phyloP scores from a whole-genome alignment of 768 basidiomycete genomes.

The Rubroboletus pulcherrimus region DNA sequence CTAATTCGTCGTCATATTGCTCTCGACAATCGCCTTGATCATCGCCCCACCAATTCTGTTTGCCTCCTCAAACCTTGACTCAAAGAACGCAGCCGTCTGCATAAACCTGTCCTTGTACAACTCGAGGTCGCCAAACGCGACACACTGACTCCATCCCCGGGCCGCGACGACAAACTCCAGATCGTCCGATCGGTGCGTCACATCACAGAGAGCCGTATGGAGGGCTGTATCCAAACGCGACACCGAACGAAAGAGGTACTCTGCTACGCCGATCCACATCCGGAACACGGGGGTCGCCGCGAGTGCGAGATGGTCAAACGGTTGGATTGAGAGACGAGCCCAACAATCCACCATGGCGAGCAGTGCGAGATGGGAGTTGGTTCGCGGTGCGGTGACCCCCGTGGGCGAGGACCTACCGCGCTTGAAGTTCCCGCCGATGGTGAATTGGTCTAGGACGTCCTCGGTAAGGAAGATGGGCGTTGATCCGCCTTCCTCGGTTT shows the following conservation, averaged over 20 bases:
- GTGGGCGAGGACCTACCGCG: constrained; percentile 7
- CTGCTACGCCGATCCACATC: constrained; percentile 95
- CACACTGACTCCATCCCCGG: constrained; percentile 94
- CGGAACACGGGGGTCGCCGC: constrained; percentile 96
- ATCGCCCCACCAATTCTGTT: constrained; percentile 79
- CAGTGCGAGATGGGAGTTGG: constrained; percentile 89
- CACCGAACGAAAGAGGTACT: constrained; percentile 82
- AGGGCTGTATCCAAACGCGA: constrained; percentile 65
- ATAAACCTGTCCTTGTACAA: constrained; percentile 79
- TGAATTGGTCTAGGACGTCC: constrained; percentile 84
- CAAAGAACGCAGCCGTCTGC: constrained; percentile 78
- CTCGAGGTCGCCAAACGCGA: constrained; percentile 89
- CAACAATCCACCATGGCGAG: constrained; percentile 99
- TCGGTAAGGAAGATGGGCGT: constrained; percentile 80
- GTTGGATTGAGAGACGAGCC: constrained; percentile 82
- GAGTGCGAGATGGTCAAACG: constrained; percentile 85
- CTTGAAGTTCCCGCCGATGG: constrained; percentile 51
- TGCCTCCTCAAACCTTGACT: constrained; percentile 83
- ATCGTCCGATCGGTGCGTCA: constrained; percentile 82
- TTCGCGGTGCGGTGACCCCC: constrained; percentile 24
- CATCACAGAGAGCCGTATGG: constrained; percentile 69
- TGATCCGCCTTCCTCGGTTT: constrained; percentile 23
- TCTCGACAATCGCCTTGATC: constrained; percentile 83
- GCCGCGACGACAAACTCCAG: constrained; percentile 93
- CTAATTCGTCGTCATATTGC: constrained; percentile 17